A percentile compares a stretch with the other conserved stretches of the same genome.
Evolutionary conservation across 2,329 filamentous ascomycete species (phyloP).

Genomic region (Periglandula ipomoeae): DNA sequence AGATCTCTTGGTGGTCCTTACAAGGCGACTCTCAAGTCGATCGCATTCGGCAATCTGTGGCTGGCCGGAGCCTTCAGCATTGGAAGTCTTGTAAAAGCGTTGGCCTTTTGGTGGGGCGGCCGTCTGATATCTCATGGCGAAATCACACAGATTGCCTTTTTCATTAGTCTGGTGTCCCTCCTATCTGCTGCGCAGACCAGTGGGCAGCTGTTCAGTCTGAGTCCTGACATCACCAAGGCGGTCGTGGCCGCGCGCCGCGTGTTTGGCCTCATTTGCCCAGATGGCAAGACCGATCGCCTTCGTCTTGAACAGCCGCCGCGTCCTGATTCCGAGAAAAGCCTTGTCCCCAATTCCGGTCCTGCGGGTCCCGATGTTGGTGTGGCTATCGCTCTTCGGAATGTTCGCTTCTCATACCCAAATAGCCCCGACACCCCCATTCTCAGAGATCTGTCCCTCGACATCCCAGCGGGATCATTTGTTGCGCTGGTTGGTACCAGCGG

Average conservation of each 20-base stretch:
- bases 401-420: background rate
- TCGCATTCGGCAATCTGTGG: conserved; percentile 30
- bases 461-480: conserved; percentile 29
- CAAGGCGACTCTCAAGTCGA: background rate
- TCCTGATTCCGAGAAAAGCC: background rate
- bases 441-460: conserved; percentile 16
- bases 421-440: conserved; percentile 7
- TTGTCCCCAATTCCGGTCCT: background rate
- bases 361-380: conserved; percentile 25
- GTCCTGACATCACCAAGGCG: conserved; percentile 39
- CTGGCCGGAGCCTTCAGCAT: conserved; percentile 38
- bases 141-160: conserved; percentile 45
- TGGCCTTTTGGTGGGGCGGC: conserved; percentile 59
- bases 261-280: conserved; percentile 19
- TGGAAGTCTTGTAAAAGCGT: conserved; percentile 50
- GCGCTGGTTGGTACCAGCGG: conserved; percentile 35
- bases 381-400: background rate
- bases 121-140: conserved; percentile 49
- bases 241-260: conserved; percentile 42
- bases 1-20: conserved; percentile 17
- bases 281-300: background rate
- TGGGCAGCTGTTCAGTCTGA: background rate
- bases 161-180: conserved; percentile 36
- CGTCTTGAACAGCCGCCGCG: background rate
- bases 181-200: background rate